A percentile compares a stretch with the other conserved stretches of the same genome.
Conservation (phyloP, 1,139 yeast species). For the Nakaseomyces kungkrabaensis region DNA sequence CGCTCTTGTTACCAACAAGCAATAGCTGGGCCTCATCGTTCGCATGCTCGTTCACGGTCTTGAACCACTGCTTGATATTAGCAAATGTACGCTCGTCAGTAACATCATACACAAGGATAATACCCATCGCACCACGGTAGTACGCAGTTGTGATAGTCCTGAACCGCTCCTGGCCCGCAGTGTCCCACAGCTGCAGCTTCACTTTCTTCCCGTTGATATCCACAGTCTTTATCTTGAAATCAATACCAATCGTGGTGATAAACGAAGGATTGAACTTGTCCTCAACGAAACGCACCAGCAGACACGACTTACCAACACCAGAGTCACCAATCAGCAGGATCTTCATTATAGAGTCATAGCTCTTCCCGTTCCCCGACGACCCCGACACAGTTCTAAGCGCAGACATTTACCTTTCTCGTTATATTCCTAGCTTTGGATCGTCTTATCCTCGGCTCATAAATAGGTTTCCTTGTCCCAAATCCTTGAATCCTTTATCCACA, state of each 20-base stretch:
- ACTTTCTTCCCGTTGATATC: constrained; percentile 88
- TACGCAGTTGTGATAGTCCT: constrained; percentile 97
- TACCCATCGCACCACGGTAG: constrained; percentile 98
- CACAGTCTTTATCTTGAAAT: constrained; percentile 92
- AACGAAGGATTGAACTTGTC: constrained; percentile 94
- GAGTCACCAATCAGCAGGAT: constrained; percentile 92
- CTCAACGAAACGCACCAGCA: constrained; percentile 86
- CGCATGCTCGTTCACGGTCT: constrained; percentile 93
- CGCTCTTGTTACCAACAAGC: constrained; percentile 91
- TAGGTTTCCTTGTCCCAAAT: too few relatives aligned
- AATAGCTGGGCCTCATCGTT: constrained; percentile 90
- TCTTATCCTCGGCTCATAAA: too few relatives aligned
- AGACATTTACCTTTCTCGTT: constrained; percentile 14
- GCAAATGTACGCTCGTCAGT: constrained; percentile 91
- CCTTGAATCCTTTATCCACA: too few relatives aligned
- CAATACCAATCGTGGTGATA: constrained; percentile 96
- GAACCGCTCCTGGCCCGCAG: constrained; percentile 98
- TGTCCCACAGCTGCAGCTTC: constrained; percentile 96
- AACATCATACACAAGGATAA: constrained; percentile 89
- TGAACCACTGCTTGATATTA: constrained; percentile 77
- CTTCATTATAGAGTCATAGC: constrained; percentile 91
- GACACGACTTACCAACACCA: constrained; percentile 95
- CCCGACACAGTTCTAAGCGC: constrained; percentile 26
- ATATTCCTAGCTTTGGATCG: too few relatives aligned
- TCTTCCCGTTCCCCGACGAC: constrained; percentile 36